Conservation (phyloP, 1,284 basidiomycete species). For the Microbotryum silenes-acaulis region DNA sequence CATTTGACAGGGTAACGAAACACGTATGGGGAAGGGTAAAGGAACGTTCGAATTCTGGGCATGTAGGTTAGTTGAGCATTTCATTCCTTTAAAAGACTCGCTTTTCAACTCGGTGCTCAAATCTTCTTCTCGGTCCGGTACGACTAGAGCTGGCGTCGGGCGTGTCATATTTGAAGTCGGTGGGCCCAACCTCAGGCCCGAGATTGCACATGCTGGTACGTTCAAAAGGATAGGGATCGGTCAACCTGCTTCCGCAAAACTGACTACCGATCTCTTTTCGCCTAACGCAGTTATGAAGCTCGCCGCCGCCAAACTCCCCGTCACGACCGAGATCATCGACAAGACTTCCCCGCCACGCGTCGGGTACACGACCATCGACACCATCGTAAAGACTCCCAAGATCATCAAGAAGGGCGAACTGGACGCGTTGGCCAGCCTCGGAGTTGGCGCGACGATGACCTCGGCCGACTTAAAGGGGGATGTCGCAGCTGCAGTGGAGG, state of each 20-base stretch:
- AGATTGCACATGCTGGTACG: conserved; percentile 84
- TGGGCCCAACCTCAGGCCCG: conserved; percentile 79
- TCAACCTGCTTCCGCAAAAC: background rate
- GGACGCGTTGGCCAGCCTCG: conserved; percentile 5
- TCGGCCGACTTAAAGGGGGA: background rate
- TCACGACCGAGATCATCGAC: conserved; percentile 80
- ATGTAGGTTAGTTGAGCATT: conserved; percentile 56
- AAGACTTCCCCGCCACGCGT: conserved; percentile 64
- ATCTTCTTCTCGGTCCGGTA: background rate
- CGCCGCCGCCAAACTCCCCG: conserved; percentile 83
- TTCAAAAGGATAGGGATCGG: conserved; percentile 1
- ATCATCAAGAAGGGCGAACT: conserved; percentile 13
- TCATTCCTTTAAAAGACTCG: background rate
- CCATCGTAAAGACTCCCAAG: conserved; percentile 7
- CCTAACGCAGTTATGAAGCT: conserved; percentile 64
- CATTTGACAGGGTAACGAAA: conserved; percentile 74
- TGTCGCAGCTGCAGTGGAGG: too few relatives aligned
- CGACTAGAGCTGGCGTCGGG: conserved; percentile 70
- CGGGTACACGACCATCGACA: conserved; percentile 47
- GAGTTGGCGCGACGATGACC: background rate
- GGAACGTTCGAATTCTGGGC: conserved; percentile 98
- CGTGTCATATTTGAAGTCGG: conserved; percentile 93
- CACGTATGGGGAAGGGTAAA: conserved; percentile 99
- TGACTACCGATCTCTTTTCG: background rate
- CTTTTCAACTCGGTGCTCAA: background rate